Evolutionary conservation across 805 yeast genomes (phyloP).

Genomic region (Priceomyces castillae): DNA sequence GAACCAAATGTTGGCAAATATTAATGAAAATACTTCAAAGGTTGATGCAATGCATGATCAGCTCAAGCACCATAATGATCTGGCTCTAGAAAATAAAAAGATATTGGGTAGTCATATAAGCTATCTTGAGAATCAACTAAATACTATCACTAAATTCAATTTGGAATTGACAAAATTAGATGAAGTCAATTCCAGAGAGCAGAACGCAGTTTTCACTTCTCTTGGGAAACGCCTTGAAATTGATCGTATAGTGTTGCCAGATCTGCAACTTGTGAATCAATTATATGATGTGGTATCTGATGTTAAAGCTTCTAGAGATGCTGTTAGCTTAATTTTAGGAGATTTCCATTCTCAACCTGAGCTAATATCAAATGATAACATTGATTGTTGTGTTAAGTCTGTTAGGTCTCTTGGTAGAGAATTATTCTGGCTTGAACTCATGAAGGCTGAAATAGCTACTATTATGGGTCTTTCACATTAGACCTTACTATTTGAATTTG

Average conservation of each 20-base stretch:
- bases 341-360: slow-evolving; percentile 38
- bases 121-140: slow-evolving; percentile 27
- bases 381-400: slow-evolving; percentile 34
- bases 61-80: slow-evolving; percentile 31
- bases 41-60: slow-evolving; percentile 30
- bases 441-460: slow-evolving; percentile 29
- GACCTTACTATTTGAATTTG: too few relatives aligned
- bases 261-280: slow-evolving; percentile 50
- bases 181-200: slow-evolving; percentile 20
- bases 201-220: slow-evolving; percentile 15
- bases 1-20: slow-evolving; percentile 11
- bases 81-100: slow-evolving; percentile 34
- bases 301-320: slow-evolving; percentile 70
- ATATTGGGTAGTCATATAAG: slow-evolving; percentile 29
- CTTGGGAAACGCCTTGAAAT: slow-evolving; percentile 16
- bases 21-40: slow-evolving; percentile 17
- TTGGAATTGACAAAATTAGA: slow-evolving; percentile 23
- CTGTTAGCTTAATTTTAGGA: slow-evolving; percentile 55
- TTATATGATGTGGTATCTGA: slow-evolving; percentile 61
- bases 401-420: slow-evolving; percentile 39
- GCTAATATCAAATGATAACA: slow-evolving; percentile 29
- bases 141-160: slow-evolving; percentile 21
- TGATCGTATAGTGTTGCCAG: slow-evolving; percentile 39
- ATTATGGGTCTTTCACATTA: slow-evolving; percentile 14
- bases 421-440: slow-evolving; percentile 40